These are phyloP conservation scores for Rhizophagus sp. DNA, from an alignment of 192 early-diverging fungal species.

Conservation along the genomic window DNA sequence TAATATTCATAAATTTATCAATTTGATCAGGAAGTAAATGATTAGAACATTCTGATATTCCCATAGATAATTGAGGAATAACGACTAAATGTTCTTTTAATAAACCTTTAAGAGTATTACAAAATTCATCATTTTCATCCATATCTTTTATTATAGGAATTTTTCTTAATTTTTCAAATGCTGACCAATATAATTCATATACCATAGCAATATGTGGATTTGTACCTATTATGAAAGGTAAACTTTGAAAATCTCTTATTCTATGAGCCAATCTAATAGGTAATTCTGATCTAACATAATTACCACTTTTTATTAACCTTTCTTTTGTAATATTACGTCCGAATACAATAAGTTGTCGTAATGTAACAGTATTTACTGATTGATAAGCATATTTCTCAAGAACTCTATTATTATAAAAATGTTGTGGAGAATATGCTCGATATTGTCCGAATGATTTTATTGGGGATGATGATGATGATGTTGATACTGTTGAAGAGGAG, in stretches of 20 bases:
- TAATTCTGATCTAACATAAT: slow-evolving; percentile 89
- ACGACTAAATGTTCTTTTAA: slow-evolving; percentile 81
- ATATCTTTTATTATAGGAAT: slow-evolving; percentile 72
- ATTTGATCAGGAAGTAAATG: slow-evolving; percentile 65
- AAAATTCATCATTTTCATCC: slow-evolving; percentile 82
- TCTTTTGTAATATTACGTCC: slow-evolving; percentile 84
- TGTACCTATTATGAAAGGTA: slow-evolving; percentile 92
- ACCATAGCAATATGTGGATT: slow-evolving; percentile 86
- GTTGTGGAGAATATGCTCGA: slow-evolving; percentile 47
- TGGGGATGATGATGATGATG: background rate
- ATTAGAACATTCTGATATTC: slow-evolving; percentile 76
- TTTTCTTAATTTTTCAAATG: slow-evolving; percentile 80
- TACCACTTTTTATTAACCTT: slow-evolving; percentile 81
- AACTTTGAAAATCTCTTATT: slow-evolving; percentile 88
- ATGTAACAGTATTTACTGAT: slow-evolving; percentile 75
- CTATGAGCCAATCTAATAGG: slow-evolving; percentile 89
- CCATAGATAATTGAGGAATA: slow-evolving; percentile 87
- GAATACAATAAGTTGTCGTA: slow-evolving; percentile 90
- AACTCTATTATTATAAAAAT: slow-evolving; percentile 91
- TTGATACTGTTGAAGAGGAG: too few species aligned
- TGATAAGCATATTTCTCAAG: slow-evolving; percentile 84
- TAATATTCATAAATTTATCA: slow-evolving; percentile 88
- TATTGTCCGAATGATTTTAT: background rate
- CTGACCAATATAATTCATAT: slow-evolving; percentile 92
- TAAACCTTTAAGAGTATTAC: slow-evolving; percentile 69